Evolutionary conservation across 768 basidiomycete genomes (phyloP).

Genomic region (Saitozyma podzolica): DNA sequence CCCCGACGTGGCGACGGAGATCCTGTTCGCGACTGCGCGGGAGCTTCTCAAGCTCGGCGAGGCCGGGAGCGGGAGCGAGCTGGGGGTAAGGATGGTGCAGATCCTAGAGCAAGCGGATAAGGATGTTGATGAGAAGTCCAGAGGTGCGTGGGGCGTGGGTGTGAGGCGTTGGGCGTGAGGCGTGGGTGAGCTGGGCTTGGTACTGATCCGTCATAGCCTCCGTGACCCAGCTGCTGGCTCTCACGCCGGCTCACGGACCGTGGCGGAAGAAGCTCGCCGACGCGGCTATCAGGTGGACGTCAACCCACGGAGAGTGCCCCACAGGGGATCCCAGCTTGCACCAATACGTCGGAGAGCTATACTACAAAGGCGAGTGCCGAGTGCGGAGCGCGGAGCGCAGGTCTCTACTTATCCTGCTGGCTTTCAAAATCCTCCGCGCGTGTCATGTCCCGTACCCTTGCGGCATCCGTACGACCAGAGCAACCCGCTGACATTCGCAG

Average conservation of each 20-base stretch:
- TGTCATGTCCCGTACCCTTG: neutral
- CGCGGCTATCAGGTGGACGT: slow-evolving; percentile 80
- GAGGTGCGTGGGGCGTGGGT: slow-evolving; percentile 59
- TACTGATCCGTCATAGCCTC: neutral
- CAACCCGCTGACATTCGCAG: slow-evolving; percentile 54
- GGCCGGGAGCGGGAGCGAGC: slow-evolving; percentile 84
- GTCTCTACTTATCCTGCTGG: no score
- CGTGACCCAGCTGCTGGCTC: slow-evolving; percentile 79
- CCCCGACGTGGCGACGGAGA: slow-evolving; percentile 83
- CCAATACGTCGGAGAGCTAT: slow-evolving; percentile 83
- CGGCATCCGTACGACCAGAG: slow-evolving; percentile 1
- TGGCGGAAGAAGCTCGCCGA: slow-evolving; percentile 93
- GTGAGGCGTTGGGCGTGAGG: neutral
- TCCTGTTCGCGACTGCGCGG: slow-evolving; percentile 84
- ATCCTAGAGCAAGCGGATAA: slow-evolving; percentile 78
- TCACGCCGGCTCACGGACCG: slow-evolving; percentile 71
- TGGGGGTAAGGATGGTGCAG: slow-evolving; percentile 74
- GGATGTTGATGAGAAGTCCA: slow-evolving; percentile 69
- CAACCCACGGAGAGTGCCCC: slow-evolving; percentile 72
- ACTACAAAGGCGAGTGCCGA: slow-evolving; percentile 44
- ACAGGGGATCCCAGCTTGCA: slow-evolving; percentile 86
- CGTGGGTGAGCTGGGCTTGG: neutral
- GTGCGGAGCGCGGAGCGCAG: neutral
- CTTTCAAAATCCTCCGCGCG: no score
- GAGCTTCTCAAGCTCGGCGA: slow-evolving; percentile 87